Evolutionary conservation across 192 early-diverging fungal species (phyloP).

Genomic region (Entomortierella parvispora): DNA sequence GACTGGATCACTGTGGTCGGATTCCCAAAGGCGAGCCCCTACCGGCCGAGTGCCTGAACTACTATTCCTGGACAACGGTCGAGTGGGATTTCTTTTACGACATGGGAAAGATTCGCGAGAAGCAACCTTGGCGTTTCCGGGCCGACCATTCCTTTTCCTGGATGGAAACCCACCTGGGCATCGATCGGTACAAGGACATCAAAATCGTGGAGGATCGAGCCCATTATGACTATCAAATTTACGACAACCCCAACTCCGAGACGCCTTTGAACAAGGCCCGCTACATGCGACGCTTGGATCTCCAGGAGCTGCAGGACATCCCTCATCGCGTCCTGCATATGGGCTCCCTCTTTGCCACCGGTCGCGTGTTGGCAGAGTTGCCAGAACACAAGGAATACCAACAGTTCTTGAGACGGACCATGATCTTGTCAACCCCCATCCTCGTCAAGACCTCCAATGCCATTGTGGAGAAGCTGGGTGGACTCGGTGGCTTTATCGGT

Average conservation of each 20-base stretch:
- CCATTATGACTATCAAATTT: conserved; percentile 66
- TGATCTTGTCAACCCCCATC: conserved; percentile 62
- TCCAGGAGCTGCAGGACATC: conserved; percentile 45
- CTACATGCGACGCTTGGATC: conserved; percentile 51
- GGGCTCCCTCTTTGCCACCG: conserved; percentile 61
- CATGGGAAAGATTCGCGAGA: conserved; percentile 48
- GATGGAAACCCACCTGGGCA: conserved; percentile 54
- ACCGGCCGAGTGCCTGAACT: conserved; percentile 66
- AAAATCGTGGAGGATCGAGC: conserved; percentile 55
- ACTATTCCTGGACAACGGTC: conserved; percentile 62
- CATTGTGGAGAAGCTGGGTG: conserved; percentile 60
- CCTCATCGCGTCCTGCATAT: conserved; percentile 59
- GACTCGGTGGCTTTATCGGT: conserved; percentile 56
- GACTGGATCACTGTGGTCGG: conserved; percentile 59
- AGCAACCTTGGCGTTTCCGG: conserved; percentile 53
- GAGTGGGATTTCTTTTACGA: conserved; percentile 68
- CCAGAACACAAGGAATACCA: conserved; percentile 53
- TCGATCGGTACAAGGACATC: conserved; percentile 56
- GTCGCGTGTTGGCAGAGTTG: conserved; percentile 56
- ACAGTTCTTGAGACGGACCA: conserved; percentile 48
- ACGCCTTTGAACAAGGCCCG: conserved; percentile 32
- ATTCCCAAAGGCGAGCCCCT: conserved; percentile 52
- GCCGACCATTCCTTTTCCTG: conserved; percentile 61
- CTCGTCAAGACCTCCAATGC: conserved; percentile 54
- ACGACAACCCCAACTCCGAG: conserved; percentile 55